Base-by-base conservation (phyloP, 805 yeast species). In the Osmozyma mogii region DNA sequence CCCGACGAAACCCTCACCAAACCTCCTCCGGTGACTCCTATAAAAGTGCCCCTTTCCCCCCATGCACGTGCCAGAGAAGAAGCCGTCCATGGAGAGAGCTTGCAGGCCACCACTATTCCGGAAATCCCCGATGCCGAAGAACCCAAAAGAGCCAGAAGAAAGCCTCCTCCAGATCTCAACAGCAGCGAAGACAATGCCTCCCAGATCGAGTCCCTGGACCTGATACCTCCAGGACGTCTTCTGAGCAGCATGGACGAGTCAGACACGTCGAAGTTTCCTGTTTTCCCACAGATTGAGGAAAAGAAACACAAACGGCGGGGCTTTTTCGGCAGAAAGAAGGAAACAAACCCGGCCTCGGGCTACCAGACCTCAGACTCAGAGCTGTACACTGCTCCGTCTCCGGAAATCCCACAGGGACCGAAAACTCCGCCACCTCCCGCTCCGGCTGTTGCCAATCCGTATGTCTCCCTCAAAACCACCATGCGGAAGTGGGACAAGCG, bases 391-490 rank as follows among this genome's bases (percentile, higher is more conserved):
- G n/a, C n/a, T n/a, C n/a, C n/a, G n/a, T n/a, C n/a, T n/a, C n/a
- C n/a, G n/a, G n/a, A n/a, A n/a, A n/a, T n/a, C n/a, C n/a, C n/a
- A n/a, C n/a, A n/a, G n/a, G n/a, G n/a, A n/a, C n/a, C n/a, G n/a
- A n/a, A n/a, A n/a, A n/a, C n/a, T n/a, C n/a, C n/a, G n/a, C n/a
- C n/a, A n/a, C n/a, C n/a, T n/a, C n/a, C n/a, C n/a, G n/a, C n/a
- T n/a, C n/a, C n/a, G n/a, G n/a, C n/a, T n/a, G n/a, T n/a, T n/a
- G n/a, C n/a, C n/a, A n/a, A n/a, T n/a, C n/a, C n/a, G n/a, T n/a
- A n/a, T n/a, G n/a, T n/a, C n/a, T n/a, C n/a, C n/a, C 61, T 73
- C 40, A 65, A 61, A 32, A 66, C 74, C 4, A 73, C 79, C 4
- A 58, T 73, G 65, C 51, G 79, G 18, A 61, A 64, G 43, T 58